Evolutionary conservation across 1,284 basidiomycete species (phyloP).

Genomic region (Schizophyllum commune): DNA sequence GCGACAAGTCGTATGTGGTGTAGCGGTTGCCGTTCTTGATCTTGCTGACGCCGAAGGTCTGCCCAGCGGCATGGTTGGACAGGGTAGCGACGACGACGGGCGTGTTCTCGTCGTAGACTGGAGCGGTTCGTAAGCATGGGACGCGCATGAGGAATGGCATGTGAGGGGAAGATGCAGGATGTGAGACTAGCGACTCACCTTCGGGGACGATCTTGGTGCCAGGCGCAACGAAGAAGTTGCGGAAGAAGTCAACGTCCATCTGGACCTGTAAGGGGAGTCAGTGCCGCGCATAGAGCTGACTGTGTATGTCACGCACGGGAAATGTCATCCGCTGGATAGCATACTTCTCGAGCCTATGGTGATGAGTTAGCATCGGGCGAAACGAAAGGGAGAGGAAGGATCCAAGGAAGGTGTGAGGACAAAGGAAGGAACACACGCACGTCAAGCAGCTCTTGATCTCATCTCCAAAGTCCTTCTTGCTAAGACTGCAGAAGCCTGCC

Average conservation of each 20-base stretch:
- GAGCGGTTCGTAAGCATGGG: background rate
- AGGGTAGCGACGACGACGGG: slow-evolving; percentile 12
- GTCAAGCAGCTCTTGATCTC: slow-evolving; percentile 7
- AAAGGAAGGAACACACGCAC: background rate
- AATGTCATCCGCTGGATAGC: slow-evolving; percentile 13
- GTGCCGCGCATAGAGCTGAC: no score
- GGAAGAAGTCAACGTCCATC: slow-evolving; percentile 15
- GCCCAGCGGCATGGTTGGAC: slow-evolving; percentile 11
- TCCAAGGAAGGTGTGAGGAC: background rate
- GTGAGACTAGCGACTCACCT: slow-evolving; percentile 1
- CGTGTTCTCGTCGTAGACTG: slow-evolving; percentile 8
- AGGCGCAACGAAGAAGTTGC: slow-evolving; percentile 11
- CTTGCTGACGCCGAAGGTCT: slow-evolving; percentile 14
- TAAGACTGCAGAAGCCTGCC: slow-evolving; percentile 10
- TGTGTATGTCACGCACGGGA: slow-evolving; percentile 2
- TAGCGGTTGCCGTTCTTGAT: slow-evolving; percentile 16
- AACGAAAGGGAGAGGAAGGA: background rate
- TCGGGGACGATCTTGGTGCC: slow-evolving; percentile 10
- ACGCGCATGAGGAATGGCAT: background rate
- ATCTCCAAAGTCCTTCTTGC: slow-evolving; percentile 16
- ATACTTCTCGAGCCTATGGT: slow-evolving; percentile 13
- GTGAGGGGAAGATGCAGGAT: background rate
- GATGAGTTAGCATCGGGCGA: background rate
- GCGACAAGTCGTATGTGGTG: slow-evolving; percentile 7
- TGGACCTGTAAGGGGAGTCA: slow-evolving; percentile 7